Conservation (phyloP, 2,329 filamentous ascomycete genomes). For the Sporothrix variecibatus region DNA sequence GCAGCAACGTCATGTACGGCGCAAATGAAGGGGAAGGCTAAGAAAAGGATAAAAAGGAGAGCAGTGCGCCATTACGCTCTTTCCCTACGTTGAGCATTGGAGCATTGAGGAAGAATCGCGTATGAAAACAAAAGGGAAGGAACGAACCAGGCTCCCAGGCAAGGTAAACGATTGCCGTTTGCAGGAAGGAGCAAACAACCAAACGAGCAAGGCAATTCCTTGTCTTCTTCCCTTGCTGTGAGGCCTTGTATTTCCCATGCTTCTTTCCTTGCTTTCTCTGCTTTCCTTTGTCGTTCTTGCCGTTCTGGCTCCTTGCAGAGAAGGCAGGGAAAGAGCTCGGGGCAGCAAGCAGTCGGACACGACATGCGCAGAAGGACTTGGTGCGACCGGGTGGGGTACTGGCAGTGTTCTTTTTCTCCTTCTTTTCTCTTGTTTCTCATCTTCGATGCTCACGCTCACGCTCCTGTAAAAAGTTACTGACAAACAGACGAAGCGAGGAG, state of each 20-base stretch:
- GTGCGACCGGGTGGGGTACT: constrained; percentile 18
- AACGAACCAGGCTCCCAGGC: not conserved
- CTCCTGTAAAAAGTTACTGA: not conserved
- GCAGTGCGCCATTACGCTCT: not conserved
- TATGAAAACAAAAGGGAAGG: not conserved
- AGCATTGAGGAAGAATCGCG: not conserved
- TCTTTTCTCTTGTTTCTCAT: not conserved
- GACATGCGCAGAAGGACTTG: not conserved
- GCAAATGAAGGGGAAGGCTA: constrained; percentile 9
- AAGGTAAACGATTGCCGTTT: not conserved
- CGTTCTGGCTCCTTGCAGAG: not conserved
- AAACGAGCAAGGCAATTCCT: not conserved
- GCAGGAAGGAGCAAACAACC: constrained; percentile 2
- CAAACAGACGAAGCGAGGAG: not conserved
- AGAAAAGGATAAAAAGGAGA: not conserved
- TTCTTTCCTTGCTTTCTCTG: not conserved
- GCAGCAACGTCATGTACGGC: constrained; percentile 15
- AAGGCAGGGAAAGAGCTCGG: not conserved
- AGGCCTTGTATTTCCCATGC: not conserved
- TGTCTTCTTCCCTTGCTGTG: not conserved
- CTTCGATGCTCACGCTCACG: not conserved
- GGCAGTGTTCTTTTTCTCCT: not conserved
- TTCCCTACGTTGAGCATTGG: not conserved
- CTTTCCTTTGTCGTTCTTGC: not conserved
- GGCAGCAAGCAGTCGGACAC: not conserved